Base-by-base conservation (phyloP, 371 early-diverging fungal genomes). In the Catenaria anguillulae region DNA sequence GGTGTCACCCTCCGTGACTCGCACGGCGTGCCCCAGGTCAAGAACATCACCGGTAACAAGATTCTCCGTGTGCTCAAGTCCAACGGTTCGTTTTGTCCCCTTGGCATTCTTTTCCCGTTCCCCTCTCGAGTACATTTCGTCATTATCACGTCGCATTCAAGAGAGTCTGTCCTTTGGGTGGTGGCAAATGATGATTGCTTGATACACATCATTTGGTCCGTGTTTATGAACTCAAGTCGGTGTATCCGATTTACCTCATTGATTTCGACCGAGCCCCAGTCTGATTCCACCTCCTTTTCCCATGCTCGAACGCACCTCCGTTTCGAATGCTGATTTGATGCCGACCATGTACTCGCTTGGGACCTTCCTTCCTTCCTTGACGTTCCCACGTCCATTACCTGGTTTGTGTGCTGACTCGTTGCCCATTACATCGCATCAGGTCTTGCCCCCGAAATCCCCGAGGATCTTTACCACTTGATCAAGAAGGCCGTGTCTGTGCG, bases 401-500 rank as follows among this genome's bases (percentile, higher is more conserved):
- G n/a, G n/a, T n/a, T 13, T 4, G 37, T 37, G 8, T 13, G 37
- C 37, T 37, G 37, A 37, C 37, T 37, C 37, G 37, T 37, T n/a
- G n/a, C n/a, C n/a, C n/a, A n/a, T n/a, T n/a, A n/a, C n/a, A n/a
- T n/a, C n/a, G 4, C 37, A 8, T 3, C 67, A 69, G 90, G 89
- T 62, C 81, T 93, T 62, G 94, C 89, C 66, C 98, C 99, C 67
- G 91, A 89, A 75, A 91, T 99, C 73, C 99, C 99, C 66, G 99
- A 99, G 82, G 99, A 99, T 81, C 84, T 99, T 64, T 92, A 96
- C 85, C 90, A 92, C 77, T 81, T 99, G 66, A 96, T 99, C 84
- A 97, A 97, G 87, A 99, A 97, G 89, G 97, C 98, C 60, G 96
- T 97, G 72, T 81, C 92, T 70, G 90, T 99, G 78, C 93, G 94